Evolutionary conservation across 2,329 filamentous ascomycete genomes (phyloP), one percentile per base, ranked within the genome.

Genomic region (Ceratocystis colombiana): DNA sequence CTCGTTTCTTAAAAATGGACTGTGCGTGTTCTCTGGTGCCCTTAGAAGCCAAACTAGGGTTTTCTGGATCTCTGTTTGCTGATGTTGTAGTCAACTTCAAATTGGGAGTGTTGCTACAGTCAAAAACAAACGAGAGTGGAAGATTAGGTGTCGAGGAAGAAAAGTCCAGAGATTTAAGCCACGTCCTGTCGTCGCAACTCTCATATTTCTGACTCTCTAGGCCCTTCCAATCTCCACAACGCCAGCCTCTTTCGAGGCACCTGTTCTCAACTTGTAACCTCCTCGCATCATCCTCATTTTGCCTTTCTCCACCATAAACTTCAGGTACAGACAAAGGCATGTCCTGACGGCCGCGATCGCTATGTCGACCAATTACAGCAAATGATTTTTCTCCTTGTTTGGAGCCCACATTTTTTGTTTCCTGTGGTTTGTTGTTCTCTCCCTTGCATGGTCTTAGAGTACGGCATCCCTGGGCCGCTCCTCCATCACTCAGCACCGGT

Each of bases 401-500:
- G 10, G 55, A 25, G 55, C 5, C 55, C 55, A 59, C 7, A 17
- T 59, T 59, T 20, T 28, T 59, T 59, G 55, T 59, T 59, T 59
- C 25, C 55, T n/a, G 5, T 37, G 7, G 55, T n/a, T 33, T 20
- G 28, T 28, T 44, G 37, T 53, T 33, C 33, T 67, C 65, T 28
- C 50, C 50, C 46, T 64, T 61, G 41, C 64, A 44, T 61, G 22
- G 22, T 61, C 53, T 33, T 48, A 8, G 64, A 20, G 33, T 28
- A 30, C 25, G 5, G 41, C 62, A 63, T 57, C 66, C 61, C 62
- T 64, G 20, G 44, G 22, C 20, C 28, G n/a, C 37, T 30, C 62
- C 62, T 66, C 61, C 57, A 37, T 28, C 65, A 53, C 48, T 55
- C 65, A 64, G 61, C 41, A 62, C 20, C 48, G 33, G 2, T 61